Evolutionary conservation across 208 protist species (phyloP).

Genomic region (Acanthamoeba sp.): DNA sequence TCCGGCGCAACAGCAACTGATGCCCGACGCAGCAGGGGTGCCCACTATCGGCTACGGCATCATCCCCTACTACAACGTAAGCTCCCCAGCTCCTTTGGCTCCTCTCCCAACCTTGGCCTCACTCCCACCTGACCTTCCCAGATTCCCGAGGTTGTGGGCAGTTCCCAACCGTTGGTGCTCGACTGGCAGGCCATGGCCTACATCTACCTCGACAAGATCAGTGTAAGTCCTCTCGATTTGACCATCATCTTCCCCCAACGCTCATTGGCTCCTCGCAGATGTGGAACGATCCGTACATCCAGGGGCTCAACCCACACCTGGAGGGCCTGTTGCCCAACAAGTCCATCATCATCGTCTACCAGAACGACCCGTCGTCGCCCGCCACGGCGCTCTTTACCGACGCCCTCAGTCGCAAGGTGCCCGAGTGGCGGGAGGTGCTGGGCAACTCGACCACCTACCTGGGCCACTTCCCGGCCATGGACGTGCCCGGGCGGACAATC

Average conservation of each 20-base stretch:
- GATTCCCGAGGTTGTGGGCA: background rate
- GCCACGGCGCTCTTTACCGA: slow-evolving; percentile 4
- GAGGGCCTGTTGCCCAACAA: background rate
- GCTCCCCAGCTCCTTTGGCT: background rate
- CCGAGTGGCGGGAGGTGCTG: background rate
- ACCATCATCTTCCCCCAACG: background rate
- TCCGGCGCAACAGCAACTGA: background rate
- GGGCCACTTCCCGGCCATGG: slow-evolving; percentile 41
- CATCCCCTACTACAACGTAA: background rate
- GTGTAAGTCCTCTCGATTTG: background rate
- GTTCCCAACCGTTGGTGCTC: background rate
- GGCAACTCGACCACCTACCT: slow-evolving; percentile 23
- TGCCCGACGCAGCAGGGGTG: background rate
- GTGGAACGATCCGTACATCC: background rate
- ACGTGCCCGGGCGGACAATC: background rate
- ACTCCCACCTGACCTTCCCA: background rate
- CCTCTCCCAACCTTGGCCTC: background rate
- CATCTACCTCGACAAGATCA: slow-evolving; percentile 34
- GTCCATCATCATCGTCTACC: slow-evolving; percentile 6
- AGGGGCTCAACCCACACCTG: background rate
- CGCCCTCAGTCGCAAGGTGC: background rate
- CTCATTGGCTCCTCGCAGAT: background rate
- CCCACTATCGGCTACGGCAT: background rate
- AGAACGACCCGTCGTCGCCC: slow-evolving; percentile 6
- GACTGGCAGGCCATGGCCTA: slow-evolving; percentile 18